These are phyloP conservation scores for Lichtheimia ornata DNA, from an alignment of 371 early-diverging fungal species.

Conservation along the genomic window DNA sequence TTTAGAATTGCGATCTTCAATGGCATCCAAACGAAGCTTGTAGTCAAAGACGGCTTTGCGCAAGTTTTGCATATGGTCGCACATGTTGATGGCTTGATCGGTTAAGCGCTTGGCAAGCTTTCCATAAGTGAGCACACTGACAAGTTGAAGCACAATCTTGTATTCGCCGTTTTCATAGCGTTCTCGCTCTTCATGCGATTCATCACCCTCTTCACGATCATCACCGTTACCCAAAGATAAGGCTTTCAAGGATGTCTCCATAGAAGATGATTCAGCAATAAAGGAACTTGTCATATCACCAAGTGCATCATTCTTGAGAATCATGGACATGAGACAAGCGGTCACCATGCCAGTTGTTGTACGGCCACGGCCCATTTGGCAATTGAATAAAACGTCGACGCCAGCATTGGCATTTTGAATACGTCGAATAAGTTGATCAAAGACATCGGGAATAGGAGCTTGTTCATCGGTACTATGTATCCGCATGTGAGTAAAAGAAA, in stretches of 20 bases:
- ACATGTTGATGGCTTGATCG: conserved; percentile 73
- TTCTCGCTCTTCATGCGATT: conserved; percentile 41
- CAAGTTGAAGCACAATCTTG: conserved; percentile 64
- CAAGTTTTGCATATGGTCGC: conserved; percentile 80
- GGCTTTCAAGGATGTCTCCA: neutral
- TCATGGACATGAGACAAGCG: conserved; percentile 57
- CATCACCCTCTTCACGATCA: conserved; percentile 25
- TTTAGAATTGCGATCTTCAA: conserved; percentile 43
- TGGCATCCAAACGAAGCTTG: conserved; percentile 56
- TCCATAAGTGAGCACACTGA: conserved; percentile 68
- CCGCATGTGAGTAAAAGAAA: neutral
- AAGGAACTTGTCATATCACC: conserved; percentile 34
- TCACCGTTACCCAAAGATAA: neutral
- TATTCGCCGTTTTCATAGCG: conserved; percentile 67
- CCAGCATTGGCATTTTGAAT: conserved; percentile 42
- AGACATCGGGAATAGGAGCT: conserved; percentile 78
- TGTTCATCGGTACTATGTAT: conserved; percentile 69
- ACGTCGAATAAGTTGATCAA: conserved; percentile 63
- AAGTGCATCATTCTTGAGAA: conserved; percentile 37
- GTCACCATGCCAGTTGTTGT: conserved; percentile 80
- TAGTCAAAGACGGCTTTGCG: conserved; percentile 70
- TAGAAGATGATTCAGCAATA: conserved; percentile 20
- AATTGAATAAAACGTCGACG: conserved; percentile 70
- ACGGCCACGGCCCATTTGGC: conserved; percentile 86
- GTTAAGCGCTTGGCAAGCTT: conserved; percentile 70